Percentiles rank a stretch among this genome's conserved stretches.
Evolutionary conservation across 352 stramenopile species (phyloP).

Genomic region (Globisporangium yorkense): DNA sequence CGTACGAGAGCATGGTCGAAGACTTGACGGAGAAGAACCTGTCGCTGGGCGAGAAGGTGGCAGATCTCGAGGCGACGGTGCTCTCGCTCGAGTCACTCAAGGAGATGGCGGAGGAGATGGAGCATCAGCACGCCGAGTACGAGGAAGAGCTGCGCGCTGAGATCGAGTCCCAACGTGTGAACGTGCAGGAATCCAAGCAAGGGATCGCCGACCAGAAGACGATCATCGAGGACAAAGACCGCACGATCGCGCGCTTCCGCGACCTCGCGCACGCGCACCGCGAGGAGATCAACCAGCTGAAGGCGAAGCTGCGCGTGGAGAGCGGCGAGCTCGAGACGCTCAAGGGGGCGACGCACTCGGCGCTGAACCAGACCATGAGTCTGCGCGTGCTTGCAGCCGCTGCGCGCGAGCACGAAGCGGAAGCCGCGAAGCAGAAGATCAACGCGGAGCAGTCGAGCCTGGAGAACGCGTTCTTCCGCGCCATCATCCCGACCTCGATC

Average conservation of each 20-base stretch:
- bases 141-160: conserved; percentile 70
- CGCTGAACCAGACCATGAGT: conserved; percentile 70
- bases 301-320: conserved; percentile 67
- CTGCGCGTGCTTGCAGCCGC: conserved; percentile 51
- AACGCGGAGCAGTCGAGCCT: conserved; percentile 54
- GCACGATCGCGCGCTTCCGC: conserved; percentile 75
- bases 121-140: conserved; percentile 83
- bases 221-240: conserved; percentile 67
- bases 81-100: conserved; percentile 73
- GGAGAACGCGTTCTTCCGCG: conserved; percentile 63
- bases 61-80: conserved; percentile 66
- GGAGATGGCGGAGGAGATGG: conserved; percentile 85
- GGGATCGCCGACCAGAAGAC: conserved; percentile 41
- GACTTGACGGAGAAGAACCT: conserved; percentile 86
- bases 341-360: conserved; percentile 67
- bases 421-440: conserved; percentile 68
- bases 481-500: conserved; percentile 62
- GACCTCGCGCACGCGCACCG: conserved; percentile 60
- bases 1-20: conserved; percentile 87
- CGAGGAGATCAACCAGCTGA: conserved; percentile 70
- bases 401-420: conserved; percentile 56
- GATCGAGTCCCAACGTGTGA: conserved; percentile 50
- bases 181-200: conserved; percentile 61
- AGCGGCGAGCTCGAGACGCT: conserved; percentile 63
- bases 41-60: conserved; percentile 73